Base-by-base conservation (phyloP, 2,329 filamentous ascomycete genomes). In the Diaporthe longicolla region DNA sequence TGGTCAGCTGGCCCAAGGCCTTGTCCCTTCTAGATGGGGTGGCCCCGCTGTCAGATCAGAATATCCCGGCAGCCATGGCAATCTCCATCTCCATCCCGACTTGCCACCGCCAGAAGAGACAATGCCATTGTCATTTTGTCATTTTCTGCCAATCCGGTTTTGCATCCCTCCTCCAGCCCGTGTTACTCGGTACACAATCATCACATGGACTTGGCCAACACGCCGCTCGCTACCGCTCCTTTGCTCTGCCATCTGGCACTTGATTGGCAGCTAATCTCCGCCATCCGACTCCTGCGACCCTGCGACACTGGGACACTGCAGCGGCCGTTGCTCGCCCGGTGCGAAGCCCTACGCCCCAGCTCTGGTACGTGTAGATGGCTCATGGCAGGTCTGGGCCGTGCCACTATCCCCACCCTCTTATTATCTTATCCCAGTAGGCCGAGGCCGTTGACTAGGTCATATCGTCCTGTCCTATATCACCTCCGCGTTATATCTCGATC, bases 11-110 rank as follows among this genome's bases (percentile, higher is more conserved):
- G 63, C 45, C n/a, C n/a, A 4, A 40, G 48, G 63, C n/a, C 63
- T 54, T 26, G 63, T 66, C 45, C 29, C 45, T 66, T 52, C 63
- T 52, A 19, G 45, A 54, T 68, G 29, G 63, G 63, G 63, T 37
- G 63, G 45, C 29, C 63, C 45, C 63, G 63, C 63, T 54, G 63
- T 54, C 63, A 68, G 63, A 68, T 68, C 63, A 54, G 63, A 68
- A 68, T 68, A 54, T 68, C 63, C 63, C 48, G n/a, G 48, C 63
- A 54, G 63, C 63, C 63, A 68, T 52, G 63, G 48, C 48, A 54
- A 68, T 68, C 32, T 68, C 63, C 63, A 68, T 68, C 32, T n/a
- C 29, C 63, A 68, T 54, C 63, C 48, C 48, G 48, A 40, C 48
- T 40, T 40, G 63, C 45, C 63, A 66, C 45, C 32, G 32, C 26